These are phyloP conservation scores for Stemphylium vesicarium DNA, from an alignment of 2,329 filamentous ascomycete species.

Conservation along the genomic window DNA sequence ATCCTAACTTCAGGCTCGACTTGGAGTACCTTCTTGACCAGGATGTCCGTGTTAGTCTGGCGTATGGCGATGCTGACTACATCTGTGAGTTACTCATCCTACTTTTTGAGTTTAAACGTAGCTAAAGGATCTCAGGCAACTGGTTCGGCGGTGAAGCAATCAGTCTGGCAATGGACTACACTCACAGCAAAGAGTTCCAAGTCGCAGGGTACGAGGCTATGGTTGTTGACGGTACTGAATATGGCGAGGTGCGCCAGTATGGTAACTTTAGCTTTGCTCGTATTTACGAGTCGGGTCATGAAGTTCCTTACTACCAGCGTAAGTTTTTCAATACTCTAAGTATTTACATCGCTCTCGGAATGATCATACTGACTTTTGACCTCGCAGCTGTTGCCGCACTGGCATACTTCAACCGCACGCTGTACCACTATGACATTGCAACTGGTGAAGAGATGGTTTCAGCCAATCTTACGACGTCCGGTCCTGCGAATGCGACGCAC, in stretches of 20 bases:
- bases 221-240: slow-evolving; percentile 47
- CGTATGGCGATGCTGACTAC: slow-evolving; percentile 47
- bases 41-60: slow-evolving; percentile 48
- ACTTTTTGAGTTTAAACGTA: no score
- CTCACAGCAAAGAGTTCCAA: slow-evolving; percentile 36
- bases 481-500: slow-evolving; percentile 48
- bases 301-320: slow-evolving; percentile 52
- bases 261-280: slow-evolving; percentile 51
- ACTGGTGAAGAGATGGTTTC: slow-evolving; percentile 44
- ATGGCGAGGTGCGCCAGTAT: slow-evolving; percentile 50
- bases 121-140: slow-evolving; percentile 28
- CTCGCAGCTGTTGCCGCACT: slow-evolving; percentile 37
- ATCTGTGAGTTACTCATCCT: slow-evolving; percentile 39
- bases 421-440: slow-evolving; percentile 47
- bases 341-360: no score
- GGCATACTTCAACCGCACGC: slow-evolving; percentile 47
- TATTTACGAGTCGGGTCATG: slow-evolving; percentile 50
- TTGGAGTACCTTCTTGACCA: slow-evolving; percentile 51
- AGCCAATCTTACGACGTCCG: slow-evolving; percentile 40
- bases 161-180: slow-evolving; percentile 47
- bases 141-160: slow-evolving; percentile 50
- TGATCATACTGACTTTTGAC: no score
- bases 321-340: neutral
- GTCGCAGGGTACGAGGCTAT: slow-evolving; percentile 41
- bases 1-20: slow-evolving; percentile 61